phyloP scores from a whole-genome alignment of 139 green algal species.

The Mesotaenium endlicherianum region DNA sequence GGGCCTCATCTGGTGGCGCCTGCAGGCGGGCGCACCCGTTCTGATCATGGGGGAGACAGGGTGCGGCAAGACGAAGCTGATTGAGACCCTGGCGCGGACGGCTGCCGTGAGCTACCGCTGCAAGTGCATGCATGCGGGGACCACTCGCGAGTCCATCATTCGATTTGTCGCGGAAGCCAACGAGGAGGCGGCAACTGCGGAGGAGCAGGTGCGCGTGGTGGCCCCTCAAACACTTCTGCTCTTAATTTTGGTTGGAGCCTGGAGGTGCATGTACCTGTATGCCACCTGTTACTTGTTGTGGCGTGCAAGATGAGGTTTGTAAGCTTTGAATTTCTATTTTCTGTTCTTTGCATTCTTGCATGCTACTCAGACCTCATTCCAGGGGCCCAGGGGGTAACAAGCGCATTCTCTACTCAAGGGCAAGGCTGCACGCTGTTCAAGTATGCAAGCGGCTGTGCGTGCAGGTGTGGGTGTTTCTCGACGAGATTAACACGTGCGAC shows the following conservation, averaged over 20 bases:
- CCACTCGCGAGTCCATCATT: constrained; percentile 16
- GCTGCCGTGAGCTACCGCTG: constrained; percentile 7
- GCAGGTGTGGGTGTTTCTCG: constrained; percentile 33
- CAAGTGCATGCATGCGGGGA: constrained; percentile 49
- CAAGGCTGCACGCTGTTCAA: no score
- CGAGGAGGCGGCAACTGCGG: neutral
- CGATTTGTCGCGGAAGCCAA: neutral
- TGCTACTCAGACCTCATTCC: no score
- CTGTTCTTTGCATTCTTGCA: no score
- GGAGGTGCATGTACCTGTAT: no score
- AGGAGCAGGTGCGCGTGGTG: no score
- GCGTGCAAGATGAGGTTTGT: no score
- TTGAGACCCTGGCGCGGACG: constrained; percentile 26
- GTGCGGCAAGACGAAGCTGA: constrained; percentile 51
- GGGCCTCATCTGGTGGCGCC: constrained; percentile 11
- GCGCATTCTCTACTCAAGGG: no score
- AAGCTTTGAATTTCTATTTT: no score
- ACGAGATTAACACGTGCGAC: constrained; percentile 50
- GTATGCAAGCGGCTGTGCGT: constrained; percentile 10
- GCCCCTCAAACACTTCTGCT: no score
- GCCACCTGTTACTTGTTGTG: no score
- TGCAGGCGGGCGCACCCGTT: constrained; percentile 19
- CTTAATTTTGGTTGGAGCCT: no score
- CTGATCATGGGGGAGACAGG: constrained; percentile 44
- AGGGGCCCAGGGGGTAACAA: no score